Conservation (phyloP, 192 early-diverging fungal species). For the Podochytrium sp. region DNA sequence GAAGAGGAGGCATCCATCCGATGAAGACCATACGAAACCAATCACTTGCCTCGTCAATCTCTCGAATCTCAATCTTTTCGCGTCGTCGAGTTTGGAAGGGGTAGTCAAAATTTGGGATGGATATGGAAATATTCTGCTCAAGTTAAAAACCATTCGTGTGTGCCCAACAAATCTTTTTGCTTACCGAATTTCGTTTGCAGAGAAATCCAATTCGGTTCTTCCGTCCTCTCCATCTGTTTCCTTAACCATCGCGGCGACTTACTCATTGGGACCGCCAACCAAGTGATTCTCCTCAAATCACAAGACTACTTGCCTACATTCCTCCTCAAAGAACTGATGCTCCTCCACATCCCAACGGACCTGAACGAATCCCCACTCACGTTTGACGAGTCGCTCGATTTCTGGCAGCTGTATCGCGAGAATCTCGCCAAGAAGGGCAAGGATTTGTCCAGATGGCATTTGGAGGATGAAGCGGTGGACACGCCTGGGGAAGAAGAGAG, state of each 20-base stretch:
- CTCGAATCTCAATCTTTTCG: slow-evolving; percentile 38
- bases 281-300: slow-evolving; percentile 47
- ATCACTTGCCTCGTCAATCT: slow-evolving; percentile 37
- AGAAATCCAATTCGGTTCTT: slow-evolving; percentile 55
- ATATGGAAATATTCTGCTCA: slow-evolving; percentile 37
- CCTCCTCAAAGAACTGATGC: slow-evolving; percentile 36
- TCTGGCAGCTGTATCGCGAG: slow-evolving; percentile 50
- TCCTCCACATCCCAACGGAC: slow-evolving; percentile 40
- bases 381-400: slow-evolving; percentile 53
- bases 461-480: not conserved
- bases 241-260: slow-evolving; percentile 54
- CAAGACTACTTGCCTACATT: slow-evolving; percentile 55
- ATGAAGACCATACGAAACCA: slow-evolving; percentile 50
- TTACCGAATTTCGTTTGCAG: slow-evolving; percentile 22
- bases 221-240: slow-evolving; percentile 42
- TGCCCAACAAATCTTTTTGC: not conserved
- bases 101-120: slow-evolving; percentile 58
- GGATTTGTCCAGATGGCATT: slow-evolving; percentile 42
- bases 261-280: slow-evolving; percentile 47
- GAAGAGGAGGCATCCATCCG: slow-evolving; percentile 38
- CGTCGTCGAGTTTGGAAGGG: slow-evolving; percentile 48
- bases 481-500: not conserved
- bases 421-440: slow-evolving; percentile 15
- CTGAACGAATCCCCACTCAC: slow-evolving; percentile 40
- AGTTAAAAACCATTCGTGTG: slow-evolving; percentile 23